A percentile compares a stretch with the other conserved stretches of the same genome.
These are phyloP conservation scores for Capronia coronata DNA, from an alignment of 2,329 filamentous ascomycete genomes.

Conservation along the genomic window DNA sequence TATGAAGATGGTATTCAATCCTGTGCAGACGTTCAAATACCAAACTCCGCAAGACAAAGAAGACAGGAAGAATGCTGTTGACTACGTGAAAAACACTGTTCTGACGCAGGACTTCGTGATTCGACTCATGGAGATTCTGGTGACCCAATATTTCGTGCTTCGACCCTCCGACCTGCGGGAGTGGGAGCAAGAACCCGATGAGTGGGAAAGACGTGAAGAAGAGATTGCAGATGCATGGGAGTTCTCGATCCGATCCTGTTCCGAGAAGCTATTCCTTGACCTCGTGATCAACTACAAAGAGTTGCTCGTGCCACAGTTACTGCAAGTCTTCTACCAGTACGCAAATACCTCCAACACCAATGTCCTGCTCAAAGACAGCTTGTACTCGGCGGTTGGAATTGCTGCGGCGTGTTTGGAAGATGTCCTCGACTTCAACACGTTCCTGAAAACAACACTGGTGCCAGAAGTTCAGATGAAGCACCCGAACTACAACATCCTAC, in stretches of 20 bases:
- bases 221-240: conserved; percentile 80
- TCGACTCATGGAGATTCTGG: conserved; percentile 74
- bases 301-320: conserved; percentile 68
- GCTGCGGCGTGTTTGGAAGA: conserved; percentile 69
- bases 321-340: conserved; percentile 75
- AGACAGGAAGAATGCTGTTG: conserved; percentile 64
- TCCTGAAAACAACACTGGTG: conserved; percentile 68
- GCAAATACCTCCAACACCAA: conserved; percentile 61
- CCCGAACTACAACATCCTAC: conserved; percentile 69
- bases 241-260: conserved; percentile 84
- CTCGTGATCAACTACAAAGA: conserved; percentile 83
- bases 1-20: conserved; percentile 76
- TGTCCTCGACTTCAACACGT: conserved; percentile 73
- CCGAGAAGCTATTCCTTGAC: conserved; percentile 89
- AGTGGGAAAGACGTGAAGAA: conserved; percentile 89
- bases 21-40: conserved; percentile 76
- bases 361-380: conserved; percentile 81
- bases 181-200: conserved; percentile 91
- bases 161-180: conserved; percentile 75
- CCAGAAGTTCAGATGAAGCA: conserved; percentile 66
- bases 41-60: conserved; percentile 66
- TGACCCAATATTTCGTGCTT: conserved; percentile 84
- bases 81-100: conserved; percentile 64
- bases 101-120: conserved; percentile 70
- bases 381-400: conserved; percentile 88